Percentiles rank a stretch among this genome's conserved stretches.
These are phyloP conservation scores for Beauveria bassiana DNA, from an alignment of 2,329 filamentous ascomycete species.

Conservation along the genomic window DNA sequence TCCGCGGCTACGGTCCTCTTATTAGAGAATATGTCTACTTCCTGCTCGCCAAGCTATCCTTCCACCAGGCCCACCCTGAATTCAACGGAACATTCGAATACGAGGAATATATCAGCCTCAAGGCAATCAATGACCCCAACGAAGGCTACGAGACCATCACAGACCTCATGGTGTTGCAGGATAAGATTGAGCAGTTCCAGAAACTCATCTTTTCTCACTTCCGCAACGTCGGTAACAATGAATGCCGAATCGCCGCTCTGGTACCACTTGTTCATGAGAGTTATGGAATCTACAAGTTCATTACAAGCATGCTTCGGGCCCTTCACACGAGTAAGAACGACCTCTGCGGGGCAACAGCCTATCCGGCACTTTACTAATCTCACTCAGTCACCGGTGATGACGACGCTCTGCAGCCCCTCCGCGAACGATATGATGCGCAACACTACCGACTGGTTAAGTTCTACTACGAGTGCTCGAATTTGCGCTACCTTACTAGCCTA, in stretches of 20 bases:
- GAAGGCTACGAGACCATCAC: constrained; percentile 96
- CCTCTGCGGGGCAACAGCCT: neutral
- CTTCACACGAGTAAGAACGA: constrained; percentile 81
- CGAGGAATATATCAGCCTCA: constrained; percentile 96
- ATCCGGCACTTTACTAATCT: neutral
- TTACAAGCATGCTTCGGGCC: constrained; percentile 96
- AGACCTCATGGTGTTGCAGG: constrained; percentile 92
- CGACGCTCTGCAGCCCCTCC: constrained; percentile 81
- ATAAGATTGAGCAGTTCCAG: constrained; percentile 97
- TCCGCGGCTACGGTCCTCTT: constrained; percentile 83
- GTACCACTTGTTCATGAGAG: constrained; percentile 94
- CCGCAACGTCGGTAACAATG: constrained; percentile 82
- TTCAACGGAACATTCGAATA: constrained; percentile 99
- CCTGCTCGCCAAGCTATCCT: constrained; percentile 87
- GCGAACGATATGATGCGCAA: constrained; percentile 85
- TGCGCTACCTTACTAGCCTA: constrained; percentile 90
- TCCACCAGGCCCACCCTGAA: constrained; percentile 92
- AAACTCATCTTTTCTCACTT: constrained; percentile 98
- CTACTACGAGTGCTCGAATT: constrained; percentile 98
- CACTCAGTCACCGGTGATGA: constrained; percentile 59
- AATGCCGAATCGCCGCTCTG: constrained; percentile 89
- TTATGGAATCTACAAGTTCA: constrained; percentile 99
- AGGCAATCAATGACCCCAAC: constrained; percentile 97
- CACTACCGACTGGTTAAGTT: constrained; percentile 96
- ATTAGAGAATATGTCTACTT: constrained; percentile 97